Conservation (phyloP, 805 yeast genomes). For the Komagataella phaffii region DNA sequence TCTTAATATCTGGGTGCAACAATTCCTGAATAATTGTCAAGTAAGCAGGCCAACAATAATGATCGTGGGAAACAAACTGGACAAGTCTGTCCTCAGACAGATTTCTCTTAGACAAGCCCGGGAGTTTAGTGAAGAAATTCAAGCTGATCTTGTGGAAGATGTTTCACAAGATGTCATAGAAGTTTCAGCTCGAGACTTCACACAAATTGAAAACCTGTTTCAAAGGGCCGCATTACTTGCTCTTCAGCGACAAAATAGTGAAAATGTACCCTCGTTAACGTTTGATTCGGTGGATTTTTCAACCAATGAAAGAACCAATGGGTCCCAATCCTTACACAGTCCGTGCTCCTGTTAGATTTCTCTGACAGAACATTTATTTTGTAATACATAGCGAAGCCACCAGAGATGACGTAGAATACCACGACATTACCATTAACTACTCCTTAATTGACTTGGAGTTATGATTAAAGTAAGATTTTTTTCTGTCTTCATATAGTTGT, state of each 20-base stretch:
- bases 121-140: conserved; percentile 12
- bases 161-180: conserved; percentile 14
- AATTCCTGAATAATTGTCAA: conserved; percentile 34
- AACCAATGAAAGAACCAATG: background rate
- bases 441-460: background rate
- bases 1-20: conserved; percentile 28
- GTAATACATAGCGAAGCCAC: background rate
- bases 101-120: conserved; percentile 17
- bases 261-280: background rate
- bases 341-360: background rate
- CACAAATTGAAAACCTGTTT: conserved; percentile 15
- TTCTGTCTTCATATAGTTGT: background rate
- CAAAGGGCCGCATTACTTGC: conserved; percentile 9
- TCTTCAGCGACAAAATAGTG: background rate
- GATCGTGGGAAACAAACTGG: conserved; percentile 40
- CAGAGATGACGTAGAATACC: background rate
- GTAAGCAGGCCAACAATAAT: conserved; percentile 32
- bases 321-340: background rate
- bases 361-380: background rate
- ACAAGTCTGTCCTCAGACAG: conserved; percentile 16
- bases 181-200: conserved; percentile 13
- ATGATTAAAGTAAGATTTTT: too few relatives aligned
- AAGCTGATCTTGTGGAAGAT: conserved; percentile 12
- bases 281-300: background rate
- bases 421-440: background rate